Percentiles rank a stretch among this genome's conserved stretches.
phyloP scores from a whole-genome alignment of 257 asterid species.

The Osmanthus fragrans region DNA sequence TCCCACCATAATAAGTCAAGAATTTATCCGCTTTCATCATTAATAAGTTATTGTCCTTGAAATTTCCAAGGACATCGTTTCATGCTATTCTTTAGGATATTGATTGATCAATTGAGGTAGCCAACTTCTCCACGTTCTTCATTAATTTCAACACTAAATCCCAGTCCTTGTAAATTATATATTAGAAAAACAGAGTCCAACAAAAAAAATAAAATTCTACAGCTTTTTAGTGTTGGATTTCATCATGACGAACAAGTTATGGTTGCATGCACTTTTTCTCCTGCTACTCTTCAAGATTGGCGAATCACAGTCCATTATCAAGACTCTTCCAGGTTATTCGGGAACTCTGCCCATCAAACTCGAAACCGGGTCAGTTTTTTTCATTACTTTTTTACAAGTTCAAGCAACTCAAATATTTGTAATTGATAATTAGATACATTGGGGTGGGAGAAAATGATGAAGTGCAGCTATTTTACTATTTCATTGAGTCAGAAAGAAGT shows the following conservation, averaged over 20 bases:
- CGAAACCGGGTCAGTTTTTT: conserved; percentile 29
- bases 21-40: too few species aligned
- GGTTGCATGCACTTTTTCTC: neutral
- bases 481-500: conserved; percentile 31
- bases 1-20: too few species aligned
- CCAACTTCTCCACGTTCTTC: too few species aligned
- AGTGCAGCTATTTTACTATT: conserved; percentile 35
- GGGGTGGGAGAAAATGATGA: conserved; percentile 26
- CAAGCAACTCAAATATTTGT: neutral
- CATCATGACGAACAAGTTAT: neutral
- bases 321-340: conserved; percentile 6
- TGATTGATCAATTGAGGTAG: too few species aligned
- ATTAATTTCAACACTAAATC: too few species aligned
- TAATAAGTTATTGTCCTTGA: too few species aligned
- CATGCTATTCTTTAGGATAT: too few species aligned
- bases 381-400: neutral
- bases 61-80: too few species aligned
- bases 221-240: too few species aligned
- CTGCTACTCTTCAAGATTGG: neutral
- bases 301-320: neutral
- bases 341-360: conserved; percentile 14
- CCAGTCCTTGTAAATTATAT: too few species aligned
- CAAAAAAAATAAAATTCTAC: too few species aligned
- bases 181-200: too few species aligned
- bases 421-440: conserved; percentile 26